Evolutionary conservation across 352 stramenopile species (phyloP), one percentile per base, ranked within the genome.

Genomic region (Pythium monospermum): DNA sequence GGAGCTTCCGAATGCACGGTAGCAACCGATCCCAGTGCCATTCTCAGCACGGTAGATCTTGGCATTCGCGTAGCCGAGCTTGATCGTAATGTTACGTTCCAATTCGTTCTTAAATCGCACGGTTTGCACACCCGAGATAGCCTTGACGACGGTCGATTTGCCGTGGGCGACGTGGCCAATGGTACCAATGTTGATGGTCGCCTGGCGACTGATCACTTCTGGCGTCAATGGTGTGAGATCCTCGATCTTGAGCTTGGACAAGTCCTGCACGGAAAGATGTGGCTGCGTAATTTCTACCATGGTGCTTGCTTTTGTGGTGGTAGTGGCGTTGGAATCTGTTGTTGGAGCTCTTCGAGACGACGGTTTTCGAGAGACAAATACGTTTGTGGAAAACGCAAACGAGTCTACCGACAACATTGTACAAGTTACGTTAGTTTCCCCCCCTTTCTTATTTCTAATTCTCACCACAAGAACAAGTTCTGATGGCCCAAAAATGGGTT

Each of bases 41-140:
- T 87, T 91, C 61, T 94, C 84, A 11, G 81, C 82, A 52, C 78
- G 67, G 86, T 99, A 99, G 73, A 99, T 99, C 82, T 99, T 99
- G 45, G 97, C 97, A 71, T 99, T 99, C 49, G 97, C 97, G 70
- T 99, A 99, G 49, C 97, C 97, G n/a, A 99, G 82, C 81, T 99
- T 99, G 83, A 99, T 99, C 49, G 97, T 99, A 72, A 99, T 99
- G 83, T 99, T 99, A 66, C 97, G 92, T 72, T 99, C 96, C 59
- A 99, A 73, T 70, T 99, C 97, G 73, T 99, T 99, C 76, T 98
- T 98, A 69, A 98, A 98, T 28, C 93, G 92, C 42, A 98, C 93
- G 5, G 95, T 98, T 76, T 98, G 95, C n/a, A 99, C 97, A 57
- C 97, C 97, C 43, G 95, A 99, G 56, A 99, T 99, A 45, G 97